phyloP scores from a whole-genome alignment of 306 rosid genomes.

The Senna siamea region DNA sequence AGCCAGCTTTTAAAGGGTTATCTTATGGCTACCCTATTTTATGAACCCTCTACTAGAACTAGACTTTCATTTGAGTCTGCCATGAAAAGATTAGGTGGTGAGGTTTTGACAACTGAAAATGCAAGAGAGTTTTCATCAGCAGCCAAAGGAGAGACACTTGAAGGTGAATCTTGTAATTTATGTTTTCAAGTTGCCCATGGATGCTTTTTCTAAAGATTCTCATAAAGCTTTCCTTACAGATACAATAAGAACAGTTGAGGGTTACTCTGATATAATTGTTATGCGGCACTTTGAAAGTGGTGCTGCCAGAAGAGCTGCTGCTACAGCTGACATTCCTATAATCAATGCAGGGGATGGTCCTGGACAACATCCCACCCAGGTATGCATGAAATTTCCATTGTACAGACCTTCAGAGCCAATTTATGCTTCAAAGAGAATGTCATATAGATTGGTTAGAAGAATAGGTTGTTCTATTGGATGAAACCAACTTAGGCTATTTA shows the following conservation, averaged over 20 bases:
- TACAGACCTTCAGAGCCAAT: conserved; percentile 5
- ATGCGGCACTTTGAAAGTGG: conserved; percentile 97
- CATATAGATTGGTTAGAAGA: not conserved
- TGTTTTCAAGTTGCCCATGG: conserved; percentile 17
- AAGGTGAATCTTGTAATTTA: conserved; percentile 54
- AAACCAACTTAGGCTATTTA: conserved; percentile 12
- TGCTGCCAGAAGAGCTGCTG: conserved; percentile 90
- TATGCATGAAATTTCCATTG: conserved; percentile 31
- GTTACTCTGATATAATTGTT: conserved; percentile 86
- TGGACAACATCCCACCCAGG: conserved; percentile 96
- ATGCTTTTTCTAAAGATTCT: conserved; percentile 8
- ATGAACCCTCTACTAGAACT: conserved; percentile 93
- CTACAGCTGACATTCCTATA: conserved; percentile 73
- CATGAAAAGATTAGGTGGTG: conserved; percentile 92
- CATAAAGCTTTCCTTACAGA: conserved; percentile 55
- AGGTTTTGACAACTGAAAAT: conserved; percentile 91
- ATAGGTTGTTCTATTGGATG: conserved; percentile 12
- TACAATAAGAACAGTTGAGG: conserved; percentile 87
- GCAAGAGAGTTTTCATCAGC: conserved; percentile 92
- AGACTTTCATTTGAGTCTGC: conserved; percentile 96
- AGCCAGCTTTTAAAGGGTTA: conserved; percentile 82
- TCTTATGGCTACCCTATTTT: conserved; percentile 93
- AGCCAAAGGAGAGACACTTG: conserved; percentile 94
- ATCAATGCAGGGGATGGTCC: conserved; percentile 98
- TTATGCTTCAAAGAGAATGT: conserved; percentile 2